These are phyloP conservation scores for Fusarium sp. DNA, from an alignment of 2,329 filamentous ascomycete species.

Conservation along the genomic window DNA sequence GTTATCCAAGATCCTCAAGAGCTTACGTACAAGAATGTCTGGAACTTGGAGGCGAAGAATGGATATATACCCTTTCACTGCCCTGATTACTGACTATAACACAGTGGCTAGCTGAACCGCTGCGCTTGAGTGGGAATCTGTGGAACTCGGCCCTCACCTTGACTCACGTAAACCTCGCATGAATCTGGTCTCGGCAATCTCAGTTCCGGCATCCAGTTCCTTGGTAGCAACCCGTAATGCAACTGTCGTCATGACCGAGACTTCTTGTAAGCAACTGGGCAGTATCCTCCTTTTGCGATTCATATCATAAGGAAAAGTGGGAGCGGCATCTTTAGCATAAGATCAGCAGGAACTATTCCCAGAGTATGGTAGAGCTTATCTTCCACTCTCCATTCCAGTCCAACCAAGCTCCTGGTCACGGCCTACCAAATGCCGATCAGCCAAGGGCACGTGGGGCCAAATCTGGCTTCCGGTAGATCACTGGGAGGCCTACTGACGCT, in stretches of 20 bases:
- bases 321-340: background rate
- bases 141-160: background rate
- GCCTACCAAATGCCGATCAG: constrained; percentile 1
- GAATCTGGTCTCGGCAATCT: background rate
- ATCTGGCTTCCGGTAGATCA: background rate
- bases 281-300: background rate
- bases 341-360: constrained; percentile 5
- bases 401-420: background rate
- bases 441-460: background rate
- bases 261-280: background rate
- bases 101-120: background rate
- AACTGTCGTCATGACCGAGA: background rate
- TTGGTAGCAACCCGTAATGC: background rate
- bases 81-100: background rate
- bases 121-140: background rate
- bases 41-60: background rate
- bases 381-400: constrained; percentile 1
- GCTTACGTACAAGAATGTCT: fast-evolving
- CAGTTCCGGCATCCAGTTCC: background rate
- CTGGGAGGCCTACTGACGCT: background rate
- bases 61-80: fast-evolving
- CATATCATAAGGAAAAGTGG: background rate
- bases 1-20: fast-evolving
- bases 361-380: constrained; percentile 7
- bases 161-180: background rate